A percentile compares a stretch with the other conserved stretches of the same genome.
Conservation (phyloP, 2,329 filamentous ascomycete species). For the Xylariaceae sp. region DNA sequence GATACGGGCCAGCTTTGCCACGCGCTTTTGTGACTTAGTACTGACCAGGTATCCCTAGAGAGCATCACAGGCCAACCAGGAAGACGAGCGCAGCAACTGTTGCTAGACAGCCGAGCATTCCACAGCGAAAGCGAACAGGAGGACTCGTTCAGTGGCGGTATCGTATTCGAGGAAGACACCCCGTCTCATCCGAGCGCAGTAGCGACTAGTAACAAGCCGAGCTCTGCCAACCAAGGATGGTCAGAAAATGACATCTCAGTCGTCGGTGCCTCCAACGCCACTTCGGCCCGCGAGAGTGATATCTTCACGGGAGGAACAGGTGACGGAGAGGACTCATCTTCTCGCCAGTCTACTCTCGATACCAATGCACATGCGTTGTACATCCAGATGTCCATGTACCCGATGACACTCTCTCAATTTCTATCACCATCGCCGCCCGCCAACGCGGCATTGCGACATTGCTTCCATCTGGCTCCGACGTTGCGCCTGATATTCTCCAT, state of each 20-base stretch:
- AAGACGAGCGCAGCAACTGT: constrained; percentile 16
- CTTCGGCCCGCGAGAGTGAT: constrained; percentile 22
- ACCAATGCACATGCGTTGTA: constrained; percentile 45
- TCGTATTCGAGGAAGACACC: constrained; percentile 25
- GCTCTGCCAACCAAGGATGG: constrained; percentile 18
- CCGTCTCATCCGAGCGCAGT: constrained; percentile 5
- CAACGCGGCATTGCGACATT: constrained; percentile 38
- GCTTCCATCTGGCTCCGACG: constrained; percentile 56
- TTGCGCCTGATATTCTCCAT: constrained; percentile 52
- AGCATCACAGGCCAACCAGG: constrained; percentile 1
- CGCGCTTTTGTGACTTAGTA: background rate
- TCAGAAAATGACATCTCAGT: constrained; percentile 35
- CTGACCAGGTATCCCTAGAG: constrained; percentile 2
- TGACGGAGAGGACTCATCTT: constrained; percentile 30
- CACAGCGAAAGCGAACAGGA: constrained; percentile 5
- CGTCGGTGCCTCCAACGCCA: constrained; percentile 25
- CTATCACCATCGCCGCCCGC: constrained; percentile 27
- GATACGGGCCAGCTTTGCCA: background rate
- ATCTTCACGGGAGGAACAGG: constrained; percentile 28
- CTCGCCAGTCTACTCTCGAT: constrained; percentile 25
- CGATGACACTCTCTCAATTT: constrained; percentile 53
- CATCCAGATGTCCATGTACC: constrained; percentile 65
- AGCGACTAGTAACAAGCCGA: background rate
- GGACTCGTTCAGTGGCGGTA: constrained; percentile 12
- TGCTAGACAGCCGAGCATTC: constrained; percentile 23